These are phyloP conservation scores for Euphorbia tirucalli DNA, from an alignment of 345 rosid genomes.

Conservation along the genomic window DNA sequence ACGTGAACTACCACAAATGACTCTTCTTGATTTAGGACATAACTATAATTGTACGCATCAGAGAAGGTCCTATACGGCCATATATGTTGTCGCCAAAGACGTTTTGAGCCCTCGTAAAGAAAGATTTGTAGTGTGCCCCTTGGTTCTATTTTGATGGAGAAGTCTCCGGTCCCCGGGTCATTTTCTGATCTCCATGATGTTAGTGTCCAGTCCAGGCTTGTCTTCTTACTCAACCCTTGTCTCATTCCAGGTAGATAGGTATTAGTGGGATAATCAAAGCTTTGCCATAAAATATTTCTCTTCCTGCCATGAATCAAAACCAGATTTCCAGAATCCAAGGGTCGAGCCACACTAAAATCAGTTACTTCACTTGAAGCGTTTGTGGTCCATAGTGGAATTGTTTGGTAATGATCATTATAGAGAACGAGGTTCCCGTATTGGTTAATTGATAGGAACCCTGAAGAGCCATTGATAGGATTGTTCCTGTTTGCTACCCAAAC, in stretches of 20 bases:
- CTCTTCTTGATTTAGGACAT: neutral
- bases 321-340: slow-evolving; percentile 12
- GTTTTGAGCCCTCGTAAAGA: neutral
- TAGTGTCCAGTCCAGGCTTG: neutral
- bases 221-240: neutral
- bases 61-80: neutral
- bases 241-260: neutral
- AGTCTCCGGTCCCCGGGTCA: neutral
- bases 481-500: neutral
- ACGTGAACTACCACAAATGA: neutral
- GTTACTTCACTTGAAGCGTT: neutral
- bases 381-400: neutral
- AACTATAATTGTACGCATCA: neutral
- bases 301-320: neutral
- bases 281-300: slow-evolving; percentile 2
- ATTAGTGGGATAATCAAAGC: slow-evolving; percentile 7
- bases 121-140: neutral
- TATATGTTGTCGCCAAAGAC: neutral
- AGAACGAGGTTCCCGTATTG: slow-evolving; percentile 4
- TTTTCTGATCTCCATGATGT: slow-evolving; percentile 8
- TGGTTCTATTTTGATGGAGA: neutral
- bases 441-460: neutral
- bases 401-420: neutral
- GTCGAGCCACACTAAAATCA: neutral
- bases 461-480: neutral